Evolutionary conservation across 2,329 filamentous ascomycete species (phyloP), one percentile per base, ranked within the genome.

Genomic region (Bipolaris oryzae): DNA sequence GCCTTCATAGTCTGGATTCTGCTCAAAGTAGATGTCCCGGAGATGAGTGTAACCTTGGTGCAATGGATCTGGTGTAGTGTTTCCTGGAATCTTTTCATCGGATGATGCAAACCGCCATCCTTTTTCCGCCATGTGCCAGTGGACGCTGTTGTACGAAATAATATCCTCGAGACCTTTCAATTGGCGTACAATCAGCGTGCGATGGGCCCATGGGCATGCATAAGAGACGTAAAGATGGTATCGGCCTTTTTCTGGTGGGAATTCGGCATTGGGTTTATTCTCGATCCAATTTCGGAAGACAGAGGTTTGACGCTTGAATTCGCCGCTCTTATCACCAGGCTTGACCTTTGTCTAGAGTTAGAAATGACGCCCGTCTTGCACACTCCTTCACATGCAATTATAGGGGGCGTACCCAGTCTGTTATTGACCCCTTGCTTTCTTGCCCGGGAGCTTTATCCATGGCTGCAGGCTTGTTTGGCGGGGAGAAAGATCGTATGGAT

Each of bases 151-250:
- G 57, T 86, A 82, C 5, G 85, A 80, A 65, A 99, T 88, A 63
- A 95, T 84, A 54, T 96, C 89, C 68, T 98, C 90, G 0, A 99
- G 83, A 0, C 94, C 95, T 81, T 98, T 99, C 70, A 99, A 84
- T 75, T 92, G 89, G 56, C 94, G 85, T 2, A 90, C 89, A 66
- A 98, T 96, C 63, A 98, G 82, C 0, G 92, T 89, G 41, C 95
- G 88, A 72, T 92, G 91, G 5, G 94, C 93, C 93, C 93, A 97
- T 3, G 93, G 93, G 77, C 93, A 97, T 6, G 93, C 93, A 77
- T 96, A 96, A 70, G 89, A 94, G 65, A 96, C 89, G 74, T 94
- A 99, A 68, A 99, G 86, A 78, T 99, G 95, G 76, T 99, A 99
- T 53, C 95, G 85, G 50, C 85, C 91, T 78, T 91, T 91, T 79